A percentile compares a stretch with the other conserved stretches of the same genome.
phyloP scores from a whole-genome alignment of 768 basidiomycete species.

The Kwoniella europaea region DNA sequence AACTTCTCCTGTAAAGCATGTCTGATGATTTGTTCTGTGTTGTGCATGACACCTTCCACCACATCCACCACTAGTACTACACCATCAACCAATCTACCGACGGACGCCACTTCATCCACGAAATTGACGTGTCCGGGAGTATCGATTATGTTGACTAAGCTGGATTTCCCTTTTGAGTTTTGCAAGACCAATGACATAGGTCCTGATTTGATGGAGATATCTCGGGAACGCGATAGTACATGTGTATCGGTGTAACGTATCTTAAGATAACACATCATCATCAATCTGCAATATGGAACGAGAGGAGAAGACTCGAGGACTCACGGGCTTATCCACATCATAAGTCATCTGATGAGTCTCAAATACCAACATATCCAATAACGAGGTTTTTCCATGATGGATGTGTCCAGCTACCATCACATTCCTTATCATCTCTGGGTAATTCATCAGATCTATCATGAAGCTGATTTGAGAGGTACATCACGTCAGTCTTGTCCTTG shows the following conservation, averaged over 20 bases:
- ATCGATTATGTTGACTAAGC: conserved; percentile 90
- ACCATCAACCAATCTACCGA: conserved; percentile 86
- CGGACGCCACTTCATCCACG: conserved; percentile 91
- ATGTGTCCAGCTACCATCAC: conserved; percentile 94
- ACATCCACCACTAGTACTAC: conserved; percentile 93
- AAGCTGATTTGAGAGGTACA: conserved; percentile 65
- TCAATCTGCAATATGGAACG: not conserved
- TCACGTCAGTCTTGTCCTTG: not conserved
- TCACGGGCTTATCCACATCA: conserved; percentile 86
- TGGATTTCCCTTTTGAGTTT: conserved; percentile 86
- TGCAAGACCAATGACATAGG: conserved; percentile 92
- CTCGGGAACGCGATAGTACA: conserved; percentile 80
- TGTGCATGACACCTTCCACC: conserved; percentile 98
- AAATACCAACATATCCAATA: conserved; percentile 95
- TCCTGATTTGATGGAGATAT: conserved; percentile 93
- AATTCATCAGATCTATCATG: conserved; percentile 84
- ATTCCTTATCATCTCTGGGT: conserved; percentile 94
- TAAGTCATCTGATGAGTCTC: conserved; percentile 95
- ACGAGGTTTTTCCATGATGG: conserved; percentile 95
- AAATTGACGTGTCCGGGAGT: conserved; percentile 99
- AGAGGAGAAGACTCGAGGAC: conserved; percentile 38
- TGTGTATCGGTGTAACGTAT: conserved; percentile 96
- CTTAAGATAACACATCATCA: conserved; percentile 60
- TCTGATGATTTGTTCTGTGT: conserved; percentile 82
- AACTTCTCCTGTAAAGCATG: conserved; percentile 87